phyloP scores from a whole-genome alignment of 2,329 filamentous ascomycete genomes.

The Fusarium tjaetaba region DNA sequence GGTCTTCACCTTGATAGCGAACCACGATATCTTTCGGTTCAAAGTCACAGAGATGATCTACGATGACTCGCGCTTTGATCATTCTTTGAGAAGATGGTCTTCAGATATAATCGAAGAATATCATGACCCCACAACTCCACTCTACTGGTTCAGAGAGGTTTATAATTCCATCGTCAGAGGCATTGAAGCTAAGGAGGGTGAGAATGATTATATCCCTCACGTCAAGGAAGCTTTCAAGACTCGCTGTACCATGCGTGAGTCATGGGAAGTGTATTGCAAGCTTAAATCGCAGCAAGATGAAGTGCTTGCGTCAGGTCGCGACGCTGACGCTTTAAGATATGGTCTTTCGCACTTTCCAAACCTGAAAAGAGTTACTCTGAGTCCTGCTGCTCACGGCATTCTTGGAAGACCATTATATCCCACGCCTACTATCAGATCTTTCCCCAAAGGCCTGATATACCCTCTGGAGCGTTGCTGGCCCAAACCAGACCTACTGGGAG shows the following conservation, averaged over 20 bases:
- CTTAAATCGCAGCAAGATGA: slow-evolving; percentile 49
- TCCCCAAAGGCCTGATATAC: slow-evolving; percentile 50
- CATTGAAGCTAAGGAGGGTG: accelerated
- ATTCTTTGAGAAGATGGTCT: accelerated
- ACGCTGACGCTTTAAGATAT: slow-evolving; percentile 47
- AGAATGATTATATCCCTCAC: no score
- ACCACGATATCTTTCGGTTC: slow-evolving; percentile 15
- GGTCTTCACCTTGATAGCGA: slow-evolving; percentile 27
- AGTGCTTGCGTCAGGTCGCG: slow-evolving; percentile 41
- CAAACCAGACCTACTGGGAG: neutral
- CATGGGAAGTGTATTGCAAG: slow-evolving; percentile 46
- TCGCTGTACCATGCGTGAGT: neutral
- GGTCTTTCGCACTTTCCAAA: slow-evolving; percentile 46
- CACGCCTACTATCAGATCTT: slow-evolving; percentile 32
- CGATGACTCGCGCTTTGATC: slow-evolving; percentile 27
- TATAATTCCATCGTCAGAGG: accelerated
- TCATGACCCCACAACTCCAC: neutral
- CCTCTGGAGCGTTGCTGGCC: slow-evolving; percentile 47
- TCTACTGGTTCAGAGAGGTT: neutral
- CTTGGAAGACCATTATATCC: slow-evolving; percentile 50
- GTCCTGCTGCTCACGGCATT: slow-evolving; percentile 52
- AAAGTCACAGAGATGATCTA: slow-evolving; percentile 28
- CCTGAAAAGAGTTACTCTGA: slow-evolving; percentile 51
- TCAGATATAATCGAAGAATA: accelerated
- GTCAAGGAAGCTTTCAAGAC: neutral